Evolutionary conservation across 2,329 filamentous ascomycete genomes (phyloP).

Genomic region (Exophiala aquamarina): DNA sequence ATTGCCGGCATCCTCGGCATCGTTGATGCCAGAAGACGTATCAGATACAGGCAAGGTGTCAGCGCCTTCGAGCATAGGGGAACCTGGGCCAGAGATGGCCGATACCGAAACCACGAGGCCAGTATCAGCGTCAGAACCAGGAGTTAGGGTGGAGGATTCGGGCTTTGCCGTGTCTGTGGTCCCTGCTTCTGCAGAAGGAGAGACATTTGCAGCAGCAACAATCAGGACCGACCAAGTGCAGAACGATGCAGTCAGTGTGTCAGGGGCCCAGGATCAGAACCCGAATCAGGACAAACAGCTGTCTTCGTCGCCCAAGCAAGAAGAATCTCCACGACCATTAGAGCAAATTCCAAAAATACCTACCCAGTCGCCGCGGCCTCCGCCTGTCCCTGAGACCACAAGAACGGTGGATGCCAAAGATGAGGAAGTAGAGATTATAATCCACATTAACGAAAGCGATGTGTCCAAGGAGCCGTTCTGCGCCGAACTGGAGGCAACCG

Average conservation of each 20-base stretch:
- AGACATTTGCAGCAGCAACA: constrained; percentile 11
- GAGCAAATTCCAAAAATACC: not conserved
- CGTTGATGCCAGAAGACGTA: constrained; percentile 2
- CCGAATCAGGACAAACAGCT: not conserved
- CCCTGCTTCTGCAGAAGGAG: constrained; percentile 14
- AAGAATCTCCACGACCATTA: not conserved
- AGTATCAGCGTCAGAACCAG: constrained; percentile 11
- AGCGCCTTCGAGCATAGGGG: constrained; percentile 20
- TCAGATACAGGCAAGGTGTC: constrained; percentile 10
- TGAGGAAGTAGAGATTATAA: not conserved
- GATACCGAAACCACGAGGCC: constrained; percentile 10
- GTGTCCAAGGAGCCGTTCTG: constrained; percentile 12
- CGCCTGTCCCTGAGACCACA: not conserved
- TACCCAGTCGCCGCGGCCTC: not conserved
- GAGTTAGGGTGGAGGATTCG: constrained; percentile 8
- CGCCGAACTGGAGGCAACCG: constrained; percentile 26
- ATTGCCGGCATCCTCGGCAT: constrained; percentile 11
- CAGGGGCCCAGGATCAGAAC: not conserved
- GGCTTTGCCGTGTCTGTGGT: constrained; percentile 6
- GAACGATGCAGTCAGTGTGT: not conserved
- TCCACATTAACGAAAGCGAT: not conserved
- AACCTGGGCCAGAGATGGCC: constrained; percentile 25
- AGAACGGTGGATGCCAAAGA: not conserved
- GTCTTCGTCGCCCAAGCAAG: not conserved
- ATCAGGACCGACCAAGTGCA: not conserved